Conservation (phyloP, 2,329 filamentous ascomycete genomes). For the Myriosclerotinia duriaeana region DNA sequence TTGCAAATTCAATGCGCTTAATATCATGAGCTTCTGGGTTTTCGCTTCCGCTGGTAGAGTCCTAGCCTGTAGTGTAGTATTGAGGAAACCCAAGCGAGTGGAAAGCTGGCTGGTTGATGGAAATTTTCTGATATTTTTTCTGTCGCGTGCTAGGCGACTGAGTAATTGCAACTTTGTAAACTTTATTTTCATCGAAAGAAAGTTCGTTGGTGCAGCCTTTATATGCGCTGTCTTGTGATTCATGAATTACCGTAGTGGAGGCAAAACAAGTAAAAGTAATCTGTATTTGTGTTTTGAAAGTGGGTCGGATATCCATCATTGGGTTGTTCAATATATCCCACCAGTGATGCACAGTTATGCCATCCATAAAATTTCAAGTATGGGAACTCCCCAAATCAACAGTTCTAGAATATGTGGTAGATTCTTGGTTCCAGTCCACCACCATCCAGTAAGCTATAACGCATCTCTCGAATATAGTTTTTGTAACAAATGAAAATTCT, state of each 20-base stretch:
- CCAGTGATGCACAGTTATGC: background rate
- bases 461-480: too few relatives aligned
- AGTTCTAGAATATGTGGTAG: background rate
- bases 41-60: background rate
- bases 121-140: background rate
- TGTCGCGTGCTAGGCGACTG: background rate
- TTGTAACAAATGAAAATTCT: background rate
- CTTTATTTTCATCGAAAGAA: background rate
- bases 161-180: background rate
- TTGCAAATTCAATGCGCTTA: background rate
- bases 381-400: background rate
- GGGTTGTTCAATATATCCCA: background rate
- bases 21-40: background rate
- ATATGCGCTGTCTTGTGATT: constrained; percentile 3
- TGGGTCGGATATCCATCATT: background rate
- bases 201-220: background rate
- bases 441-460: constrained; percentile 5
- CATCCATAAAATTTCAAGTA: constrained; percentile 7
- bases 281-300: background rate
- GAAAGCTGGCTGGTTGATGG: background rate
- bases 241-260: background rate
- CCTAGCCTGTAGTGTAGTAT: background rate
- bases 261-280: background rate
- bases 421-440: background rate
- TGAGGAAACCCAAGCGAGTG: background rate